Conservation (phyloP, 345 rosid genomes). For the Eucalyptus sideroxylon region DNA sequence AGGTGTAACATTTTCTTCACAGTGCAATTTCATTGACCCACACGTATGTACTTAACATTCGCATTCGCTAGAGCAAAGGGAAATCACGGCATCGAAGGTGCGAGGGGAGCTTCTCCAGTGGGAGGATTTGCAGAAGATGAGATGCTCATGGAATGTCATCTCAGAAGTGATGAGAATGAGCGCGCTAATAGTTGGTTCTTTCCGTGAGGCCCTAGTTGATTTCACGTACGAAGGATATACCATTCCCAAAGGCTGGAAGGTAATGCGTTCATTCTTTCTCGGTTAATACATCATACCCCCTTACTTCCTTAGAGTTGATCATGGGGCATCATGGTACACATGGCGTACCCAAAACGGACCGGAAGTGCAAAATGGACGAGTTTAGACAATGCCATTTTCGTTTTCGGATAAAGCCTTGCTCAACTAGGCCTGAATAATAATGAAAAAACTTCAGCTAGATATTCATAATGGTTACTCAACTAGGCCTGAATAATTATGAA, state of each 20-base stretch:
- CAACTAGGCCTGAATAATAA: neutral
- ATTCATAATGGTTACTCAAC: too few relatives aligned
- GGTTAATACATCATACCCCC: neutral
- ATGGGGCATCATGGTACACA: neutral
- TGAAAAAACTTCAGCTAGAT: neutral
- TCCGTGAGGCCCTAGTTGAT: slow-evolving; percentile 15
- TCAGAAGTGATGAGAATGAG: neutral
- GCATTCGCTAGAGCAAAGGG: neutral
- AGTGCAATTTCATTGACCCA: neutral
- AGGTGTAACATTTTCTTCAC: neutral
- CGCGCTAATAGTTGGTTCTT: neutral
- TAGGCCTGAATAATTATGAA: too few relatives aligned
- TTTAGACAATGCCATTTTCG: neutral
- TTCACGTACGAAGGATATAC: slow-evolving; percentile 15
- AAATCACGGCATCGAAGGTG: neutral
- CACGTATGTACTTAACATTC: neutral
- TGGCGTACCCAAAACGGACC: neutral
- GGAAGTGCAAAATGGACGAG: neutral
- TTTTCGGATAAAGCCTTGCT: neutral
- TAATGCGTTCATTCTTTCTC: neutral
- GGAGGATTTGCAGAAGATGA: neutral
- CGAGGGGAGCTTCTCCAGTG: neutral
- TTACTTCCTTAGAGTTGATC: neutral
- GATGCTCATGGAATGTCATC: neutral
- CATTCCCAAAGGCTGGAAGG: slow-evolving; percentile 46